Evolutionary conservation across 2,329 filamentous ascomycete species (phyloP), one percentile per base, ranked within the genome.

Genomic region (Erysiphe pulchra): DNA sequence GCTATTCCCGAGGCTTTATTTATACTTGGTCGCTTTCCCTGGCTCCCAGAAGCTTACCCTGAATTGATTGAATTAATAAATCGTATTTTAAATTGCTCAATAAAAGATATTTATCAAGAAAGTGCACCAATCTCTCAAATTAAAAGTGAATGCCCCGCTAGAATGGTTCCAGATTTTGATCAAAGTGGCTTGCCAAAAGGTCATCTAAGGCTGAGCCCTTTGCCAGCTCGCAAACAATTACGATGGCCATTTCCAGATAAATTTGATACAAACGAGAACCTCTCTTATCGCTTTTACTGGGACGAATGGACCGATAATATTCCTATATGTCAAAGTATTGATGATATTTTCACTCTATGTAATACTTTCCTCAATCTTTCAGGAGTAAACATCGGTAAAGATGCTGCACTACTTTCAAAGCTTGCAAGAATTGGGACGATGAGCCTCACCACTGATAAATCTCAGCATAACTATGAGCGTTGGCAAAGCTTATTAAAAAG

Each of bases 221-320:
- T 74, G 24, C 63, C 69, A 2, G 63, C 71, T n/a, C 74, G 73
- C 52, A 80, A 79, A 55, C 68, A 73, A 14, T 66, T 90, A 51
- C 73, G 81, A 49, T 94, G 87, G 87, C 80, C 85, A 4, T 78
- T 80, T 54, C 74, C 84, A 5, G 86, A 93, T 53, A 77, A 74
- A 52, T 70, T 70, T 50, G 82, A 90, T 55, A 75, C 74, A 24
- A 77, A 76, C 46, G 82, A 85, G 52, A 77, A 77, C 17, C 69
- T 71, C n/a, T 73, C 66, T 12, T 95, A 94, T 59, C 75, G 80
- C 32, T 95, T 92, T 58, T 98, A 98, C 60, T 94, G 90, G 77
- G 85, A 93, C 48, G 90, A 95, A 53, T 98, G 90, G 90, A 70
- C 77, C 2, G 87, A 95, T 60, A 92, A 90, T 51, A 70, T 98